Conservation (phyloP, 495 filamentous ascomycete species). For the Elaphomyces granulatus region DNA sequence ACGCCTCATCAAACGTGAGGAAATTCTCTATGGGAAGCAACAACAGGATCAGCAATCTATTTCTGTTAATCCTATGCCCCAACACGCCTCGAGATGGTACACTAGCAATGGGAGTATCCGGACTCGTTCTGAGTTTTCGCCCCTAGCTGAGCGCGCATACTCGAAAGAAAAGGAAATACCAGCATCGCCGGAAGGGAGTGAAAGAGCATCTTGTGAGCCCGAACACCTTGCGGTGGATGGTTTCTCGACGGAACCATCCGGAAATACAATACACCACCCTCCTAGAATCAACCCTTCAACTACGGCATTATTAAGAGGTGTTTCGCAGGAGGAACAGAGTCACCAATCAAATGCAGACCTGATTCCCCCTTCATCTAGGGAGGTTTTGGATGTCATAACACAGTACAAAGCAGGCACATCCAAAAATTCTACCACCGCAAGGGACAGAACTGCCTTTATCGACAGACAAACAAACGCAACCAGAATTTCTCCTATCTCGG, state of each 20-base stretch:
- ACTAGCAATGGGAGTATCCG: background rate
- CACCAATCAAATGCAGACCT: too few relatives aligned
- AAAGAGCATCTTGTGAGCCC: too few relatives aligned
- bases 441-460: conserved; percentile 12
- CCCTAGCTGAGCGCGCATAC: background rate
- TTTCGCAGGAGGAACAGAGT: too few relatives aligned
- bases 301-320: too few relatives aligned
- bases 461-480: conserved; percentile 22
- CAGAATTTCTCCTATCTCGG: conserved; percentile 19
- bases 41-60: conserved; percentile 10
- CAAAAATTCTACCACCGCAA: background rate
- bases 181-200: conserved; percentile 5
- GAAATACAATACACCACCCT: too few relatives aligned
- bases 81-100: background rate
- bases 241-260: too few relatives aligned
- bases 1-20: conserved; percentile 6
- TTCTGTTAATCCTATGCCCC: background rate
- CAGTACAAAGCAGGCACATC: background rate
- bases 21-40: background rate
- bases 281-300: too few relatives aligned
- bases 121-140: background rate
- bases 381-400: background rate
- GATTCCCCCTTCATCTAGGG: background rate
- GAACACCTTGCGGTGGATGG: too few relatives aligned
- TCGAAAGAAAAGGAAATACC: background rate